Percentiles rank a stretch among this genome's conserved stretches.
phyloP scores from a whole-genome alignment of 2,329 filamentous ascomycete species.

The Aureobasidium namibiae region DNA sequence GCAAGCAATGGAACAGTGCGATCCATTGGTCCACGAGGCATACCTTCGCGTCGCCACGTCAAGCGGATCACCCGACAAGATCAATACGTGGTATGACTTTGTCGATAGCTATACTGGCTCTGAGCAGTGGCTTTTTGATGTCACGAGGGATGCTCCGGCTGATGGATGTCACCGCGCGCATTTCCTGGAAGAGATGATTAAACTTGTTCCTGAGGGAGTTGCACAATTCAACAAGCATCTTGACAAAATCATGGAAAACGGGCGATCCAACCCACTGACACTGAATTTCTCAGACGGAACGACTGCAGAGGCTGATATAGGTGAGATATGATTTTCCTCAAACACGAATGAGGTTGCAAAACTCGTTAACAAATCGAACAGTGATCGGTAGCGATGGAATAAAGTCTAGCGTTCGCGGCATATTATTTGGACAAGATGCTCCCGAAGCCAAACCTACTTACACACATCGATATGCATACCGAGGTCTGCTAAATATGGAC shows the following conservation, averaged over 20 bases:
- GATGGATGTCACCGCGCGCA: constrained; percentile 34
- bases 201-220: constrained; percentile 36
- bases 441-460: constrained; percentile 43
- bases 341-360: no score
- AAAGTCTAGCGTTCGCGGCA: constrained; percentile 45
- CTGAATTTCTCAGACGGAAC: not conserved
- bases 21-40: not conserved
- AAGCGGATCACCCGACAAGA: not conserved
- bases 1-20: not conserved
- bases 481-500: constrained; percentile 53
- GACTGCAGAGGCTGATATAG: not conserved
- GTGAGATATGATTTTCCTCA: not conserved
- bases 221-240: constrained; percentile 34
- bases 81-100: not conserved
- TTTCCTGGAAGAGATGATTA: constrained; percentile 42
- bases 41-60: not conserved
- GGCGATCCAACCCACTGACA: not conserved
- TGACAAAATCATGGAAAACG: not conserved
- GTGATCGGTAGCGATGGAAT: constrained; percentile 50
- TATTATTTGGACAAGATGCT: constrained; percentile 43
- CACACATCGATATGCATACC: constrained; percentile 53
- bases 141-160: not conserved
- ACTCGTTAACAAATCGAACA: no score
- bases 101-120: not conserved
- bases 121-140: not conserved